Base-by-base conservation (phyloP, 2,329 filamentous ascomycete genomes). In the Fusarium pseudoanthophilum region DNA sequence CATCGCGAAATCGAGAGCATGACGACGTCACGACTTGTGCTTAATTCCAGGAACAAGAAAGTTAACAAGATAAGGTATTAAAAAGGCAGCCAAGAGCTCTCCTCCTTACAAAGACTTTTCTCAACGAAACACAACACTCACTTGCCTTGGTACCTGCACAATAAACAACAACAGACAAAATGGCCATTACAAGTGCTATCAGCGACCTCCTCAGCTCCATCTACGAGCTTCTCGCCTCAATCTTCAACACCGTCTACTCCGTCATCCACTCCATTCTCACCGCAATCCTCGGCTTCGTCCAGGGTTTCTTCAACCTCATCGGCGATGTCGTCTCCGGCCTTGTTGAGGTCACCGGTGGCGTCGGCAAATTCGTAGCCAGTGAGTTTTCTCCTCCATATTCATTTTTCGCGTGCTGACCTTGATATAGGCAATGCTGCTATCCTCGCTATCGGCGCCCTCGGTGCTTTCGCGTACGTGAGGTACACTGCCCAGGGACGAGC, bases 311-410 rank as follows among this genome's bases (percentile, higher is more conserved):
- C 67, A 78, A 78, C 62, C 78, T 84, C 48, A 63, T 81, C 52
- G 77, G 75, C 45, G 81, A 84, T 59, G 75, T 84, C 24, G 57
- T 81, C 46, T 72, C 78, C 13, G 83, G 84, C 11, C 73, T 82
- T 7, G 75, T 82, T 16, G 80, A 85, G 21, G 75, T 84, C 21
- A 77, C 81, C 7, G 81, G 82, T 14, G 83, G 83, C 26, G 74
- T 83, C 34, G 80, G 81, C 67, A 83, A 83, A 60, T 84, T 85
- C 66, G 58, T 85, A 42, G 64, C 81, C 11, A 78, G 83, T 84
- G 75, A 69, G 82, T 36, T 26, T 21, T 14, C 8, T 26, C 15
- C 24, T 30, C 20, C 24, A 5, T 18, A 1, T 53, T 56, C 13
- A 16, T 4, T 4, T 37, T 20, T 14, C 2, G 2, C 34, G 4